A percentile compares a stretch with the other conserved stretches of the same genome.
Evolutionary conservation across 305 asterid species (phyloP).

Genomic region (Solanum hybrid): DNA sequence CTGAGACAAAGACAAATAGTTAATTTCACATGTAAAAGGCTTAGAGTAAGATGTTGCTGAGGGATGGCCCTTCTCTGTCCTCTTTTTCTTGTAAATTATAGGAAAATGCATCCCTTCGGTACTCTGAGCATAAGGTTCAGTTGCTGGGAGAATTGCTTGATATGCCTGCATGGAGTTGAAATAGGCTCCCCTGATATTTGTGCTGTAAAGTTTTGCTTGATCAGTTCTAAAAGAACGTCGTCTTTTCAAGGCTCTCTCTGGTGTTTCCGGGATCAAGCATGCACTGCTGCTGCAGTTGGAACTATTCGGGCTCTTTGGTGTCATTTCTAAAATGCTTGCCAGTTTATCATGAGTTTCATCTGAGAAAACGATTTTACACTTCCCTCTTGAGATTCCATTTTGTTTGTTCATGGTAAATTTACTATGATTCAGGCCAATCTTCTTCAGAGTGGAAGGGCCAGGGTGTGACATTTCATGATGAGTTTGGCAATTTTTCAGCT

Average conservation of each 20-base stretch:
- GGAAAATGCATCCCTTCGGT: slow-evolving; percentile 47
- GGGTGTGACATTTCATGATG: slow-evolving; percentile 22
- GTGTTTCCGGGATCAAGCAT: slow-evolving; percentile 36
- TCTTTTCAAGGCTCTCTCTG: slow-evolving; percentile 41
- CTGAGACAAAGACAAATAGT: slow-evolving; percentile 20
- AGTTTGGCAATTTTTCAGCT: slow-evolving; percentile 13
- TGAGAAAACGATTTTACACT: slow-evolving; percentile 64
- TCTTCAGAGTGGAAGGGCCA: slow-evolving; percentile 13
- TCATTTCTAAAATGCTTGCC: slow-evolving; percentile 26
- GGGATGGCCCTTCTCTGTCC: slow-evolving; percentile 43
- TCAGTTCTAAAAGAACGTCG: slow-evolving; percentile 14
- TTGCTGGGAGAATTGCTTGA: slow-evolving; percentile 19
- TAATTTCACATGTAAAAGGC: slow-evolving; percentile 17
- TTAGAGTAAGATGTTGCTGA: slow-evolving; percentile 26
- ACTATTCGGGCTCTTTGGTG: slow-evolving; percentile 24
- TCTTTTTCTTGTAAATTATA: slow-evolving; percentile 51
- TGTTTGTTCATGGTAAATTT: slow-evolving; percentile 12
- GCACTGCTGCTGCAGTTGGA: slow-evolving; percentile 37
- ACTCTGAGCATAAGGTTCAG: slow-evolving; percentile 16
- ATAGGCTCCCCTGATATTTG: slow-evolving; percentile 29
- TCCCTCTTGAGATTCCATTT: slow-evolving; percentile 39
- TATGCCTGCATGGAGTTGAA: slow-evolving; percentile 47
- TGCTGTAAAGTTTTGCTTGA: slow-evolving; percentile 33
- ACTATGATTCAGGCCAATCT: slow-evolving; percentile 16
- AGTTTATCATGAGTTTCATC: slow-evolving; percentile 64